Evolutionary conservation across 129 eudicot genomes (phyloP).

Genomic region (Centrapalus pauciflorus): DNA sequence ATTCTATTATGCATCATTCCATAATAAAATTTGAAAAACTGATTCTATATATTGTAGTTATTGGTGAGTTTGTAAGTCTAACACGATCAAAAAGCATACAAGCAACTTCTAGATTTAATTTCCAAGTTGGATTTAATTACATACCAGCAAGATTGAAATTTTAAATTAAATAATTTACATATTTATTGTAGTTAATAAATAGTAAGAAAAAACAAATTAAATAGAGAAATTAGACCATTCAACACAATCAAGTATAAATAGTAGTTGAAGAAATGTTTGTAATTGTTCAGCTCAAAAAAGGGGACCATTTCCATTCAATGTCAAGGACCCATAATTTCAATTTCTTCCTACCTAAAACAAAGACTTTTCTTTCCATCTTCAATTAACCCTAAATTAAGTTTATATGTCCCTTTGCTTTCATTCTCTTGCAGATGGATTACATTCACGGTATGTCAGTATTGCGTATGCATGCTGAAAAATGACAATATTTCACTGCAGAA

Average conservation of each 20-base stretch:
- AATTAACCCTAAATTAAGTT: constrained; percentile 21
- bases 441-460: constrained; percentile 30
- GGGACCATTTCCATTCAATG: constrained; percentile 31
- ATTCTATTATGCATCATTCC: too few species aligned
- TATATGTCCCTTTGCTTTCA: constrained; percentile 18
- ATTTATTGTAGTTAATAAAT: too few species aligned
- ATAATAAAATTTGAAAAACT: too few species aligned
- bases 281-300: constrained; percentile 7
- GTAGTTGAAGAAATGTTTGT: constrained; percentile 17
- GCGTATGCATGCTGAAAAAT: constrained; percentile 22
- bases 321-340: constrained; percentile 38
- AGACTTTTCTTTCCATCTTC: constrained; percentile 33
- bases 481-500: constrained; percentile 22
- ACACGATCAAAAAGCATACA: too few species aligned
- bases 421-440: constrained; percentile 32
- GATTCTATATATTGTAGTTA: too few species aligned
- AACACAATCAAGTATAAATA: constrained; percentile 22
- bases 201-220: too few species aligned
- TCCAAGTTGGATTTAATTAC: too few species aligned
- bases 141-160: too few species aligned
- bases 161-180: too few species aligned
- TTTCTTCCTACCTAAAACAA: constrained; percentile 33
- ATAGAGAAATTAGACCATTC: constrained; percentile 13
- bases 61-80: too few species aligned
- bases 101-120: too few species aligned